These are phyloP conservation scores for Sclerotinia sclerotiorum DNA, from an alignment of 2,329 filamentous ascomycete species.

Conservation along the genomic window DNA sequence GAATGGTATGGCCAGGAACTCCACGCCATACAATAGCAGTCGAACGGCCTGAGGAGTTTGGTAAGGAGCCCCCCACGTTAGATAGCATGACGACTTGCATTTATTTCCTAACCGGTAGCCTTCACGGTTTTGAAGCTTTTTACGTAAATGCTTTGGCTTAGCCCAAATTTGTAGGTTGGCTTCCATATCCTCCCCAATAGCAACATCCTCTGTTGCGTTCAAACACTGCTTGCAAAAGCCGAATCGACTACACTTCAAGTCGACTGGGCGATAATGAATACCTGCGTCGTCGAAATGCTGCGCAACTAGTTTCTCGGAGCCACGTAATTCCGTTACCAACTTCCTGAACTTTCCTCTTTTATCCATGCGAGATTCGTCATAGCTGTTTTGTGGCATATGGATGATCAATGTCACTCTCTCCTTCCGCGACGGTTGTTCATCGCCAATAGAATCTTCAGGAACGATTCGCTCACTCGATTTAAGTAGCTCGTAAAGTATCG, in stretches of 20 bases:
- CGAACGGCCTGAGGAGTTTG: accelerated
- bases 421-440: background rate
- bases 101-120: too few species aligned
- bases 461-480: background rate
- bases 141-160: background rate
- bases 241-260: background rate
- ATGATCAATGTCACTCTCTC: background rate
- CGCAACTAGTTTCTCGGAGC: background rate
- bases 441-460: background rate
- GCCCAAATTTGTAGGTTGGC: background rate
- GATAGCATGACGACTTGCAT: background rate
- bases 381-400: background rate
- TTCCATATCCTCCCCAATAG: background rate
- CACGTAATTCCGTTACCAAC: background rate
- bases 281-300: background rate
- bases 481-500: too few species aligned
- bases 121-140: accelerated
- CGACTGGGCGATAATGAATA: background rate
- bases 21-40: too few species aligned
- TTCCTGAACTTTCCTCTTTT: background rate
- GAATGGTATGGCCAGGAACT: too few species aligned
- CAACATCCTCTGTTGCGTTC: background rate
- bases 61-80: background rate
- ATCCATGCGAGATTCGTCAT: background rate
- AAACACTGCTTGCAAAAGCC: background rate